Conservation (phyloP, 2,329 filamentous ascomycete species). For the Botrytis galanthina region DNA sequence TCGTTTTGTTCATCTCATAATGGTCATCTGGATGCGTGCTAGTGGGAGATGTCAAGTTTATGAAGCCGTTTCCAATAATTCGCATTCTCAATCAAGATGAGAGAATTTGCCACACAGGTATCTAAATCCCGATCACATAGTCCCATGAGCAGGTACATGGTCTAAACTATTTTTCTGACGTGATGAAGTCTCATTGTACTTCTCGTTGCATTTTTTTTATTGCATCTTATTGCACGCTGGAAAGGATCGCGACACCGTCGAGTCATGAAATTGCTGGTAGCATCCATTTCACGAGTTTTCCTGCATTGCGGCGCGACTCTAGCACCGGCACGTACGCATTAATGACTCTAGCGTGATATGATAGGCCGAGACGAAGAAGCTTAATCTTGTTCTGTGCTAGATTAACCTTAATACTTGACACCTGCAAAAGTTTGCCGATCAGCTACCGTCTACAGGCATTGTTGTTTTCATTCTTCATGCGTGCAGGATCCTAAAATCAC, state of each 20-base stretch:
- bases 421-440: slow-evolving; percentile 1
- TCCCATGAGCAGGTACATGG: neutral
- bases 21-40: neutral
- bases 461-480: neutral
- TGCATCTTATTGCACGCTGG: neutral
- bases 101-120: neutral
- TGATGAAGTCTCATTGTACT: neutral
- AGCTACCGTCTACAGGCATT: neutral
- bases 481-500: neutral
- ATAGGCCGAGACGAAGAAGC: neutral
- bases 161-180: neutral
- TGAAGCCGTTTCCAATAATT: neutral
- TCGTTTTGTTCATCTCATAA: neutral
- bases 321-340: neutral
- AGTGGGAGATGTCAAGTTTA: neutral
- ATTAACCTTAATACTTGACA: neutral
- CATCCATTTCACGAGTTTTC: neutral
- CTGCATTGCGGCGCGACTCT: no score
- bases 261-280: neutral
- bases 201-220: neutral
- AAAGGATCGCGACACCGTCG: no score
- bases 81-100: neutral
- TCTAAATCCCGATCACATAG: neutral
- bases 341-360: neutral
- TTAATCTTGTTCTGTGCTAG: neutral